Evolutionary conservation across 306 rosid genomes (phyloP).

Genomic region (Vigna mungo): DNA sequence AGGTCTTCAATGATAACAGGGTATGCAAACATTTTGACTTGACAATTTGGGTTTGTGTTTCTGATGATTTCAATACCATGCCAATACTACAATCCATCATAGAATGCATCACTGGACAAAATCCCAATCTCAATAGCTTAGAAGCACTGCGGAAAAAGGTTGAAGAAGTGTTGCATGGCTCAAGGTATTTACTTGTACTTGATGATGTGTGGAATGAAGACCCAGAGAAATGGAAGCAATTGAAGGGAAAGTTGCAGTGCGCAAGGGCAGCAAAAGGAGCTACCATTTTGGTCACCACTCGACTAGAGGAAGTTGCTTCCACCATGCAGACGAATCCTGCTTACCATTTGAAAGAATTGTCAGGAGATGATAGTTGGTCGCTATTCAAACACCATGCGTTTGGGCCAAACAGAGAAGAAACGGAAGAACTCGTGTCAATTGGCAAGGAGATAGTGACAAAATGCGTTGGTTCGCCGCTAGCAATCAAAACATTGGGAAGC

Average conservation of each 20-base stretch:
- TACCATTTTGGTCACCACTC: conserved; percentile 45
- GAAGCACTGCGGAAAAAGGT: conserved; percentile 9
- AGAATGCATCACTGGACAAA: no score
- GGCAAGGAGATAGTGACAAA: no score
- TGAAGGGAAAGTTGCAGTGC: conserved; percentile 22
- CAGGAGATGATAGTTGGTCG: no score
- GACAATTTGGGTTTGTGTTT: no score
- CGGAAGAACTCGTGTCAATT: background rate
- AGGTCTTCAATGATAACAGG: no score
- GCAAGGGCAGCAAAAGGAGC: conserved; percentile 45
- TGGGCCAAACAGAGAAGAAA: background rate
- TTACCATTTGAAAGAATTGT: no score
- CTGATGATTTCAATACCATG: no score
- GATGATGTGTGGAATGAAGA: conserved; percentile 55
- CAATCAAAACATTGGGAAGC: no score
- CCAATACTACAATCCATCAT: no score
- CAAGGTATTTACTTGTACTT: conserved; percentile 44
- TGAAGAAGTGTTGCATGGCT: conserved; percentile 16
- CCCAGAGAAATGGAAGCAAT: conserved; percentile 30
- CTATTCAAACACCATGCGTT: conserved; percentile 42
- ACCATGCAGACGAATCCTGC: no score
- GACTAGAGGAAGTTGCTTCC: background rate
- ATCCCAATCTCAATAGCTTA: background rate
- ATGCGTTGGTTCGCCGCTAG: no score
- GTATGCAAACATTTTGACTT: no score